phyloP scores from a whole-genome alignment of 2,329 filamentous ascomycete genomes.

The Cercospora berteroae region DNA sequence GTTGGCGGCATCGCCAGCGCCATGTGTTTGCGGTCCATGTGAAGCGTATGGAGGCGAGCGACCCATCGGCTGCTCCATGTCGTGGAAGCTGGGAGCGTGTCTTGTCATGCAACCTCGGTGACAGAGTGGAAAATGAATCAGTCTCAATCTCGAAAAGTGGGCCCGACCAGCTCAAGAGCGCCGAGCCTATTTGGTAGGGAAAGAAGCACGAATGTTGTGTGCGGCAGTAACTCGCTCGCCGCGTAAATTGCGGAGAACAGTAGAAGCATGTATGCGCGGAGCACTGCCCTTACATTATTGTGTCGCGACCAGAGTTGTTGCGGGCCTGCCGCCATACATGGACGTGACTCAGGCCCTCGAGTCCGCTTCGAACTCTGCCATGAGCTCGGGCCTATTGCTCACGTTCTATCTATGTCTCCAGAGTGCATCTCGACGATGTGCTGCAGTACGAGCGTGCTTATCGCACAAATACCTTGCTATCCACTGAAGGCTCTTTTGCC shows the following conservation, averaged over 20 bases:
- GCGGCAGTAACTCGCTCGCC: neutral
- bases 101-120: slow-evolving; percentile 6
- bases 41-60: slow-evolving; percentile 1
- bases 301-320: neutral
- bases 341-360: slow-evolving; percentile 1
- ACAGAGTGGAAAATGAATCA: slow-evolving; percentile 3
- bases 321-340: neutral
- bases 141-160: neutral
- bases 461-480: neutral
- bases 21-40: neutral
- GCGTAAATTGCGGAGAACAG: neutral
- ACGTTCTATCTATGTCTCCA: neutral
- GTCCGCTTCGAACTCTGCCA: neutral
- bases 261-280: neutral
- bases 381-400: neutral
- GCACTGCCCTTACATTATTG: neutral
- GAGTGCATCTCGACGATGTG: neutral
- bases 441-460: neutral
- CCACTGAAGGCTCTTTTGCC: neutral
- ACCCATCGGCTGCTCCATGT: slow-evolving; percentile 6
- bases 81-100: neutral
- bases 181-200: neutral
- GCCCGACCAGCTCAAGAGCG: neutral
- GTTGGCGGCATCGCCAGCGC: slow-evolving; percentile 39
- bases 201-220: neutral